Evolutionary conservation across 805 yeast genomes (phyloP), one percentile per base, ranked within the genome.

Genomic region (Starmera pachycereana): DNA sequence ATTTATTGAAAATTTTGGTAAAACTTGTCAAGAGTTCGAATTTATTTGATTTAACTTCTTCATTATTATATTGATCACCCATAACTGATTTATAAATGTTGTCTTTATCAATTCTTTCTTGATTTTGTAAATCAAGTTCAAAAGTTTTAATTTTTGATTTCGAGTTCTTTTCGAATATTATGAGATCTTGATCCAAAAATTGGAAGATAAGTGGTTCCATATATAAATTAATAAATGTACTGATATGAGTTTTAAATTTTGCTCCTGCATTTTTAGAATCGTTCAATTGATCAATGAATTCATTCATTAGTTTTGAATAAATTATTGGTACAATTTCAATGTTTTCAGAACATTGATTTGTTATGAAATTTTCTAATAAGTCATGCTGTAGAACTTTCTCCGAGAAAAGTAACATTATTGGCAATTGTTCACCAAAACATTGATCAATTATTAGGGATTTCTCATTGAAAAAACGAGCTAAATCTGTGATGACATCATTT

Each of bases 11-110:
- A 4, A 81, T 78, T 49, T 76, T 81, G 11, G 76, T 71, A 57
- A 81, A 81, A 46, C 78, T 76, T 14, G 78, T 63, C 41, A 81
- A 65, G 39, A 81, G 70, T 48, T 80, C 86, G 50, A 66, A 66
- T 43, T 75, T 74, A 32, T 65, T 56, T 11, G 52, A 44, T 43
- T 48, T 51, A 16, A 42, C 55, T 39, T 52, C 58, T 29, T 56
- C 57, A 40, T 48, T 53, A 53, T 60, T 49, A 42, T 69, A 66
- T 39, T 66, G 64, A 25, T 56, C 63, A 27, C 66, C 68, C 35
- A 66, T 44, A 22, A 51, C 42, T n/a, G 61, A 58, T 40, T 71
- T 69, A 43, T 63, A 63, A 8, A 63, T 53, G 12, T 54, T 53
- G 37, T 68, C 68, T 61, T 75, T 69, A 33, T 63, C 61, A 12